Evolutionary conservation across 2,329 filamentous ascomycete genomes (phyloP), one percentile per base, ranked within the genome.

Genomic region (Cercospora nicotianae): DNA sequence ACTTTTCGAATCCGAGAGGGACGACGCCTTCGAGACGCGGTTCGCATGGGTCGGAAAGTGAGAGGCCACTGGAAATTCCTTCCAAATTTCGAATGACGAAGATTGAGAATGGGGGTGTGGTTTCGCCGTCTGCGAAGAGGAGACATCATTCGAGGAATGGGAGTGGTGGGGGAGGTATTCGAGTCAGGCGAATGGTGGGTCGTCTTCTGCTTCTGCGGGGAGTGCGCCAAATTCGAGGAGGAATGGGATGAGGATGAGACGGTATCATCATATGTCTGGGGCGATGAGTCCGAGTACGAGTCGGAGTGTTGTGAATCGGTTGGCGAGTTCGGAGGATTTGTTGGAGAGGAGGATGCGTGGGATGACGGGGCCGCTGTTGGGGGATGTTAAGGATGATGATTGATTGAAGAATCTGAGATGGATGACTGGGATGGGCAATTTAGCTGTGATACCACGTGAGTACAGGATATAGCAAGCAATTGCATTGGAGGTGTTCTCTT

Each of bases 21-120:
- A 68, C 63, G 5, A 68, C 63, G 3, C 58, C 68, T 13, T 64
- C 67, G 7, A 59, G 70, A 28, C 60, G 70, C 23, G 69, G 59
- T 8, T 67, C 62, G 20, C 67, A 64, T 73, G 91, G 87, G 79
- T 91, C 89, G 0, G 92, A 95, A 36, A 93, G 97, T 70, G 93
- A 96, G 63, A 81, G 84, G 20, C 91, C 92, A 3, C 79, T 97
- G 9, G 94, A 97, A 79, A 97, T 97, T 83, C 89, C 86, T 9
- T 75, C 80, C 5, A 65, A 79, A 12, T 53, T 73, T 23, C 65
- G 67, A 13, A 69, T 71, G 65, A 70, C 70, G 10, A 69, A 72
- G 48, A 73, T 71, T 36, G 66, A 71, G 20, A 16, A 53, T 26
- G 58, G 57, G 1, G 62, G 59, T 12, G 57, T 57, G 23, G 20